Evolutionary conservation across 805 yeast species (phyloP), one percentile per base, ranked within the genome.

Genomic region (Candida oleophila): DNA sequence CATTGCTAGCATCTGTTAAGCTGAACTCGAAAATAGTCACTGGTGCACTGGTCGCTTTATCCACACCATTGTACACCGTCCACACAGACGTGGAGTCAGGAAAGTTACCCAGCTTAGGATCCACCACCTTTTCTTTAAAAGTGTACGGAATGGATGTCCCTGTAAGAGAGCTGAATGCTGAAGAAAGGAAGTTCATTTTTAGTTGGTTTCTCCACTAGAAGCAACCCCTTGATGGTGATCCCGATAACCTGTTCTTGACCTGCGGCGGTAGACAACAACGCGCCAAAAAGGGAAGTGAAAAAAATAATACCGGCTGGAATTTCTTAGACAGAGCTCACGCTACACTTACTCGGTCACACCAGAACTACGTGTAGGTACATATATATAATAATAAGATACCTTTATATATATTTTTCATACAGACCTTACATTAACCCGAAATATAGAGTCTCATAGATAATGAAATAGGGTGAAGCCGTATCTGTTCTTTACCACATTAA

Each of bases 11-110:
- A 42, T 73, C 68, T 43, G 59, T 69, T 38, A 77, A 60, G 48
- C 80, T 82, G 55, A 82, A 85, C 55, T 79, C 85, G 59, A 89
- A 88, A 14, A 88, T 74, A 0, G 92, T 74, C 30, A 85, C 84
- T 7, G 70, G 63, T 2, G 77, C 45, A 20, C 69, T 65, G 48
- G 77, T 81, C 22, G 75, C 79, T 66, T 80, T 73, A 43, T 74
- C 69, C 3, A 76, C 64, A 5, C 87, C 96, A 38, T 81, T 70
- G 55, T 81, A 81, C 1, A 87, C 51, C 3, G 72, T 72, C 92
- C 94, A 89, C 1, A 86, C 69, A 2, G 79, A 63, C 15, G 64
- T 61, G 4, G 63, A 49, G 22, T 55, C 62, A 2, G 61, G 56
- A 18, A 44, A 52, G 2, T 46, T 32, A 3, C 50, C 33, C n/a